Base-by-base conservation (phyloP, 176 grass and related monocot genomes). In the Eragrostis curvula region DNA sequence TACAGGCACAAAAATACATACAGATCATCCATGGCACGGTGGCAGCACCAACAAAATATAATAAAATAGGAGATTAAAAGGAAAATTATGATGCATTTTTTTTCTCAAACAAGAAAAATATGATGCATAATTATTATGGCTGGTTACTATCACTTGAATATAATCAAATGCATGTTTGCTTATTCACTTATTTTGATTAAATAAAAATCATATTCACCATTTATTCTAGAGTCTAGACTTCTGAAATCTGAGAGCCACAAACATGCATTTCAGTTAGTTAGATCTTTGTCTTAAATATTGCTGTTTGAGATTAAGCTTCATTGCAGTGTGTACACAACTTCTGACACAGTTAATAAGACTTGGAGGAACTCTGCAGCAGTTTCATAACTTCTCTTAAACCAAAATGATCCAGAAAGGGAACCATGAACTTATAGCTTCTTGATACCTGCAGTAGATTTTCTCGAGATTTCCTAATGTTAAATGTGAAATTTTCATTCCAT, bases 401-500 rank as follows among this genome's bases (percentile, higher is more conserved):
- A 21, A 39, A 77, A 60, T 57, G 18, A 12, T 5, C 48, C 40
- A 84, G 36, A 57, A 77, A 60, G 13, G 24, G 42, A 11, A 30
- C 13, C 53, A 62, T 70, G 43, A 70, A 49, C 62, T 63, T 41
- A 42, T 62, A 49, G 39, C 30, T 79, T 79, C 12, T 62, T 74
- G 42, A 86, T 85, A 94, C 94, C 95, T 94, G 85, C 67, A 97
- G 77, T 66, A 86, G 58, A 85, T 92, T 92, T 83, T 83, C 84
- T 71, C 27, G 67, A 86, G 77, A 81, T 85, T 76, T 89, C 60
- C 47, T 91, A 76, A 94, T 83, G 57, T 92, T 94, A 60, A 97
- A 94, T 55, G 86, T 89, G 68, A 91, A 85, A 71, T 94, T 71
- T 81, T 97, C 90, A 92, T 97, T 92, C 95, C 95, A 97, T 81